Evolutionary conservation across 257 asterid species (phyloP).

Genomic region (Petunia axillaris): DNA sequence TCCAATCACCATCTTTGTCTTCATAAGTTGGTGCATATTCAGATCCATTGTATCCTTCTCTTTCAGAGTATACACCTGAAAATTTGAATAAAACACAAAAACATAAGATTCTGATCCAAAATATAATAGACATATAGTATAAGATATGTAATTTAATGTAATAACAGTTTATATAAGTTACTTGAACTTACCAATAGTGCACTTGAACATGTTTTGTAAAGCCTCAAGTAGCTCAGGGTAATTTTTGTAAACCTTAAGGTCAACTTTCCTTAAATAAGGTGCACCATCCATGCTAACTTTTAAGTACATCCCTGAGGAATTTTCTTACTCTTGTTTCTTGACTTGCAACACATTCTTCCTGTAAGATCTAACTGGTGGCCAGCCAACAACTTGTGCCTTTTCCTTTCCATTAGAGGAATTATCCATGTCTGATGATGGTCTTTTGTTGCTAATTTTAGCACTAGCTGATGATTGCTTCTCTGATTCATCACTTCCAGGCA

Average conservation of each 20-base stretch:
- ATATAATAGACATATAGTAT: neutral
- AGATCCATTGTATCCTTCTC: constrained; percentile 81
- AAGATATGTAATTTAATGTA: neutral
- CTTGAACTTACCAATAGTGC: constrained; percentile 55
- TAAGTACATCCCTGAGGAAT: constrained; percentile 63
- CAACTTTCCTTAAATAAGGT: constrained; percentile 87
- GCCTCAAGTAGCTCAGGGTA: constrained; percentile 73
- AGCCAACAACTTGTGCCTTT: constrained; percentile 52
- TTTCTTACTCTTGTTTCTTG: constrained; percentile 53
- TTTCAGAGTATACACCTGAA: constrained; percentile 66
- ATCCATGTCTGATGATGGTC: constrained; percentile 62
- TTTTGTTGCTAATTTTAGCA: constrained; percentile 48
- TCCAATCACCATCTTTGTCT: constrained; percentile 99
- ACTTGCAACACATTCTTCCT: constrained; percentile 59
- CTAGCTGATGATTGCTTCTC: constrained; percentile 40
- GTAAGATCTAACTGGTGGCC: constrained; percentile 97
- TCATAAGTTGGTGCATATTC: constrained; percentile 79
- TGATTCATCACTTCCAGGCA: constrained; percentile 68
- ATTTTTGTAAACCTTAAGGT: constrained; percentile 59
- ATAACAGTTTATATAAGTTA: neutral
- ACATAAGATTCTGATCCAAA: neutral
- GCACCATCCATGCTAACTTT: constrained; percentile 99
- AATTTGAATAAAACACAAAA: neutral
- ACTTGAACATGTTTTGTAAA: constrained; percentile 79
- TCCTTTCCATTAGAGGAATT: constrained; percentile 25